Conservation (phyloP, 1,284 basidiomycete genomes). For the Neonothopanus nambi region DNA sequence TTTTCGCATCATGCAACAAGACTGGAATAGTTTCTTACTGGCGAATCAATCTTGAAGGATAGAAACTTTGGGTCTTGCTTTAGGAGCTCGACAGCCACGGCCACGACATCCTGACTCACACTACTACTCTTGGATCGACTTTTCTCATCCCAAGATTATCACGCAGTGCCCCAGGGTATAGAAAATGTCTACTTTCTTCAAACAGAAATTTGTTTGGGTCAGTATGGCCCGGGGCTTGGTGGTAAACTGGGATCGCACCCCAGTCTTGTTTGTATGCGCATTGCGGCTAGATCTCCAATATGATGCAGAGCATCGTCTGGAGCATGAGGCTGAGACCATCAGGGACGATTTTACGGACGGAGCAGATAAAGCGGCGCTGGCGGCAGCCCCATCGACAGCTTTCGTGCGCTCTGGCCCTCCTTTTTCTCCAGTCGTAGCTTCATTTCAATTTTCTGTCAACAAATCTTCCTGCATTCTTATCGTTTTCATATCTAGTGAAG, state of each 20-base stretch:
- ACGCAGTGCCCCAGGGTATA: constrained; percentile 63
- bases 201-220: constrained; percentile 71
- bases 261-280: constrained; percentile 50
- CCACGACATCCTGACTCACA: constrained; percentile 59
- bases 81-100: constrained; percentile 49
- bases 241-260: constrained; percentile 45
- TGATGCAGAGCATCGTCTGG: constrained; percentile 49
- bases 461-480: too few species aligned
- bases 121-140: constrained; percentile 37
- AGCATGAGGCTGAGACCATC: constrained; percentile 57
- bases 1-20: constrained; percentile 56
- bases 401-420: constrained; percentile 64
- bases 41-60: too few species aligned
- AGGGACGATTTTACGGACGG: constrained; percentile 29
- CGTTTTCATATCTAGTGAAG: too few species aligned
- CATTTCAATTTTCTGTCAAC: too few species aligned
- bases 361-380: constrained; percentile 26
- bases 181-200: constrained; percentile 33
- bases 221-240: constrained; percentile 69
- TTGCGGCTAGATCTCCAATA: constrained; percentile 47
- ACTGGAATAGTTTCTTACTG: too few species aligned
- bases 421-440: constrained; percentile 71
- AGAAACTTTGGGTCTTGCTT: too few species aligned
- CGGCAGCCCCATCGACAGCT: constrained; percentile 71
- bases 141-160: constrained; percentile 56